These are phyloP conservation scores for Carex parvula DNA, from an alignment of 176 grass and related monocot species.

Conservation along the genomic window DNA sequence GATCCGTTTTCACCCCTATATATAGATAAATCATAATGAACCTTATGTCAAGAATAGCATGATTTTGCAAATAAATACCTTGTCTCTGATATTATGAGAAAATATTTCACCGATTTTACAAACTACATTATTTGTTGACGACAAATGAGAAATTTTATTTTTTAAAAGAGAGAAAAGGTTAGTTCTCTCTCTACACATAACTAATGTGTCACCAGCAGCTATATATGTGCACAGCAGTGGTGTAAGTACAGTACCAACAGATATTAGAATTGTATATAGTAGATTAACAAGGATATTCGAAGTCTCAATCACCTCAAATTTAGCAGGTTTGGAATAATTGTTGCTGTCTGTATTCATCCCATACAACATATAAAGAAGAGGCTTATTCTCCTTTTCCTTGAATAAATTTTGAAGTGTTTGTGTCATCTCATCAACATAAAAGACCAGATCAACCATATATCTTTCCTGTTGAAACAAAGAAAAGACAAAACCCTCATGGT, in stretches of 20 bases:
- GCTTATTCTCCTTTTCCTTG: slow-evolving; percentile 38
- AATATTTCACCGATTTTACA: neutral
- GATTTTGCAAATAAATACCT: neutral
- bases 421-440: slow-evolving; percentile 82
- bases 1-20: too few relatives aligned
- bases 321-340: slow-evolving; percentile 90
- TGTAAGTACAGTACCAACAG: neutral
- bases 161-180: neutral
- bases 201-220: neutral
- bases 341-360: slow-evolving; percentile 79
- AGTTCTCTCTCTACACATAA: neutral
- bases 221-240: neutral
- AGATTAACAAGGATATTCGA: neutral
- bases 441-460: slow-evolving; percentile 76
- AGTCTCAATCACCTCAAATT: slow-evolving; percentile 55
- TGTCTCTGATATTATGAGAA: neutral
- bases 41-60: neutral
- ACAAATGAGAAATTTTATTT: neutral
- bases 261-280: neutral
- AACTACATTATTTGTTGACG: neutral
- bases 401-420: slow-evolving; percentile 49
- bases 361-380: slow-evolving; percentile 75
- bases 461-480: slow-evolving; percentile 45
- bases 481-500: slow-evolving; percentile 4
- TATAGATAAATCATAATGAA: neutral